Base-by-base conservation (phyloP, 73 alveolate species). In the Paramecium pentaurelia region DNA sequence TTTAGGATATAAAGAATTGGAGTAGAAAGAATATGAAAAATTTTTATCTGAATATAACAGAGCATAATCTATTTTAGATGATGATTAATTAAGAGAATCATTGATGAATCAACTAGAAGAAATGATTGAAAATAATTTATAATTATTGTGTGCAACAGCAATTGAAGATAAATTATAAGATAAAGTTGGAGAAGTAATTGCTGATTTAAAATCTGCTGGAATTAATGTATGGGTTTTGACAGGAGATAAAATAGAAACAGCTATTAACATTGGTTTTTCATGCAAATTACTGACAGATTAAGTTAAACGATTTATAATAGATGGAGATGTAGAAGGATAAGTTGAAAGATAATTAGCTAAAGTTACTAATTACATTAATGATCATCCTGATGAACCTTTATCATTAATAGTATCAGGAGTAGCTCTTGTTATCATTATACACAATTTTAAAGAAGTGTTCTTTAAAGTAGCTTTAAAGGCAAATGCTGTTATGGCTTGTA, bases 241-340 rank as follows among this genome's bases (percentile, higher is more conserved):
- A 4, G 97, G 97, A 34, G 97, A 94, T 94, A 94, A 94, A 42
- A 83, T 94, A 18, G 97, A 94, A 86, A 94, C 97, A n/a, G 97
- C 97, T 16, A 86, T 94, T 1, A 92, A 87, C 49, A 93, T 94
- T 9, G 96, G 97, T 8, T 93, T 60, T 77, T 40, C 92, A 20
- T 93, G 95, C 70, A 71, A 70, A 11, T 89, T 95, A 36, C 71
- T 95, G 10, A 77, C 85, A 27, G 94, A 77, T 12, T 20, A 92
- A 45, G 59, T 93, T 36, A 94, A 92, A 71, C 12, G 77, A 60
- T 77, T 90, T 49, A 71, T 89, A 0, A 45, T 89, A 25, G 94
- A 89, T 89, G 94, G 94, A 0, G 64, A 89, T 51, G 92, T 83
- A 5, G 96, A 88, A 32, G 97, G 93, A 20, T 86, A 93, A 22